These are phyloP conservation scores for Drechmeria coniospora DNA, from an alignment of 2,329 filamentous ascomycete species.

Conservation along the genomic window DNA sequence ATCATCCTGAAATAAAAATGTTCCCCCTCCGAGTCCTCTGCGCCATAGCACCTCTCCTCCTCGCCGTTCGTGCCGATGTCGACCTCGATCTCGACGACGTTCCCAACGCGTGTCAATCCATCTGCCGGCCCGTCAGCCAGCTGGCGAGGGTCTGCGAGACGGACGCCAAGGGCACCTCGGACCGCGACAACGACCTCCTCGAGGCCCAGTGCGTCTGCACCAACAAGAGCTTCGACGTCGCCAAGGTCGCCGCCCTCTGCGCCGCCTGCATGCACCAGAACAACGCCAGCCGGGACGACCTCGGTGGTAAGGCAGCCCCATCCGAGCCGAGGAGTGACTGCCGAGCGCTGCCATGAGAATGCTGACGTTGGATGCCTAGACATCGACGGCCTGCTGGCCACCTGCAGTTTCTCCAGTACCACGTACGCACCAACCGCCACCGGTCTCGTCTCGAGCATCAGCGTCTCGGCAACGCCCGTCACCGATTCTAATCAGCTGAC, in stretches of 20 bases:
- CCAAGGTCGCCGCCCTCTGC: slow-evolving; percentile 18
- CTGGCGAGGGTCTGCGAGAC: slow-evolving; percentile 21
- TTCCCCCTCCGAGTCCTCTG: too few species aligned
- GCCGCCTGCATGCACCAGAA: slow-evolving; percentile 22
- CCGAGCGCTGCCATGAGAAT: neutral
- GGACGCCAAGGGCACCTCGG: slow-evolving; percentile 13
- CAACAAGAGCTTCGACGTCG: slow-evolving; percentile 24
- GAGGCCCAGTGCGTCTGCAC: slow-evolving; percentile 24
- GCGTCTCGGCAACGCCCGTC: slow-evolving; percentile 16
- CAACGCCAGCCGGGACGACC: slow-evolving; percentile 5
- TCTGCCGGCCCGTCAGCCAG: slow-evolving; percentile 20
- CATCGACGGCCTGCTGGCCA: slow-evolving; percentile 18
- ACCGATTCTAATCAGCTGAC: slow-evolving; percentile 19
- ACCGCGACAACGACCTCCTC: slow-evolving; percentile 20
- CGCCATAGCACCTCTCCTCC: slow-evolving; percentile 11
- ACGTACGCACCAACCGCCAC: slow-evolving; percentile 14
- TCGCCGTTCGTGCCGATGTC: slow-evolving; percentile 16
- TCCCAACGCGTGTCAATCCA: slow-evolving; percentile 17
- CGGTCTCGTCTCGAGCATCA: slow-evolving; percentile 11
- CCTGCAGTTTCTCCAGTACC: slow-evolving; percentile 18
- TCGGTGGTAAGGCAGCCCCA: slow-evolving; percentile 9
- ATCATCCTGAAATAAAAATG: too few species aligned
- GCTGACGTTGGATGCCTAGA: slow-evolving; percentile 11
- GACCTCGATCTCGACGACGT: slow-evolving; percentile 18
- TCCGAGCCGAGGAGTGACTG: too few species aligned